Evolutionary conservation across 768 basidiomycete species (phyloP).

Genomic region (Suillus subalutaceus): DNA sequence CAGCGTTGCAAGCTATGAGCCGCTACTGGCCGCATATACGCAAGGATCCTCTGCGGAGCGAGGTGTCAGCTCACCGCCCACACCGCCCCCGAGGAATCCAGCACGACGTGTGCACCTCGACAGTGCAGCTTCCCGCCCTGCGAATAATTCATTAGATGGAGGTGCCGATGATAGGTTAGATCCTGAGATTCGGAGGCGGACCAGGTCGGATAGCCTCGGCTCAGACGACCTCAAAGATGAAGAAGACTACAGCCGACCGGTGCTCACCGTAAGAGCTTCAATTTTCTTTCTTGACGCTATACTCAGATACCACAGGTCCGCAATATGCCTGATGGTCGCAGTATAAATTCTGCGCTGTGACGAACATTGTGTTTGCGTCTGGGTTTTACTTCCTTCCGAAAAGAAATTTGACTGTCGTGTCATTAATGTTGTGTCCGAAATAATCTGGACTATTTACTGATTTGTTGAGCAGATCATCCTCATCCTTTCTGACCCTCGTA

Average conservation of each 20-base stretch:
- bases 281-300: slow-evolving; percentile 15
- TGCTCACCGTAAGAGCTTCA: slow-evolving; percentile 50
- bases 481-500: slow-evolving; percentile 11
- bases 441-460: slow-evolving; percentile 14
- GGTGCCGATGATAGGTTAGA: slow-evolving; percentile 30
- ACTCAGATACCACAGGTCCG: slow-evolving; percentile 46
- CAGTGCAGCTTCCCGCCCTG: slow-evolving; percentile 7
- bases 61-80: slow-evolving; percentile 14
- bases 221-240: slow-evolving; percentile 44
- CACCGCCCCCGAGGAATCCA: slow-evolving; percentile 37
- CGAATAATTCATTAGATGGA: slow-evolving; percentile 21
- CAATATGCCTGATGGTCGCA: slow-evolving; percentile 51
- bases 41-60: slow-evolving; percentile 28
- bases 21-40: slow-evolving; percentile 52
- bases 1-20: slow-evolving; percentile 62
- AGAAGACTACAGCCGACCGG: slow-evolving; percentile 58
- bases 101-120: slow-evolving; percentile 10
- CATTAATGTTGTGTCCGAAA: not conserved
- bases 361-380: slow-evolving; percentile 15
- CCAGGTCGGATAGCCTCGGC: slow-evolving; percentile 24
- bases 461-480: slow-evolving; percentile 23
- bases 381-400: slow-evolving; percentile 13
- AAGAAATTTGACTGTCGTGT: slow-evolving; percentile 4
- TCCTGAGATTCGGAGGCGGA: slow-evolving; percentile 23
- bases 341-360: slow-evolving; percentile 29